phyloP scores from a whole-genome alignment of 1,284 basidiomycete genomes.

The Ceratobasidium theobromae region DNA sequence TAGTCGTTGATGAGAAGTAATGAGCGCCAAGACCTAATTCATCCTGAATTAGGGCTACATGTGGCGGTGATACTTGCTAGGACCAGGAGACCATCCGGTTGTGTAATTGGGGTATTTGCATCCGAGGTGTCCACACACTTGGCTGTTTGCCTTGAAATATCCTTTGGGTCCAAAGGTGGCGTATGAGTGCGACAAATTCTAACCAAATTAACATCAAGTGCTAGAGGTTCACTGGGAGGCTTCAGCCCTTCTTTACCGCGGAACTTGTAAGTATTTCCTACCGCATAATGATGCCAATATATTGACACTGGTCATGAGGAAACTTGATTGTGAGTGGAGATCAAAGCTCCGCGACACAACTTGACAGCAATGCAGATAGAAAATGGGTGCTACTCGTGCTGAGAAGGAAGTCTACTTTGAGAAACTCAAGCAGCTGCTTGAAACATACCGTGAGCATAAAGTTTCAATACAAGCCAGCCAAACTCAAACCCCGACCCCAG shows the following conservation, averaged over 20 bases:
- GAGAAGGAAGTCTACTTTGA: conserved; percentile 93
- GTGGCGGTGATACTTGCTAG: conserved; percentile 8
- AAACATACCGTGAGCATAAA: conserved; percentile 88
- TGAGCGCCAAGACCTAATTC: too few relatives aligned
- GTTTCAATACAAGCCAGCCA: conserved; percentile 37
- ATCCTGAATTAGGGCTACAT: too few relatives aligned
- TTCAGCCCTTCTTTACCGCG: conserved; percentile 26
- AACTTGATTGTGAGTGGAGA: background rate
- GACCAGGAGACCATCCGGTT: background rate
- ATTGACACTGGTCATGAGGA: background rate
- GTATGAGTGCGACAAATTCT: background rate
- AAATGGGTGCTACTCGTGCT: conserved; percentile 89
- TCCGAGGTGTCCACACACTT: background rate
- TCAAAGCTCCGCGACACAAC: background rate
- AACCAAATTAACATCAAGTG: background rate
- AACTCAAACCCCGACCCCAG: conserved; percentile 47
- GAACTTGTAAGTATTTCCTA: conserved; percentile 6
- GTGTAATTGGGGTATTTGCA: background rate
- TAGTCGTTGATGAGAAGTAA: too few relatives aligned
- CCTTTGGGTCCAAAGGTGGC: conserved; percentile 29
- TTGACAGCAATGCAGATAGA: conserved; percentile 42
- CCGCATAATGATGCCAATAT: background rate
- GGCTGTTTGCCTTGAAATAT: conserved; percentile 32
- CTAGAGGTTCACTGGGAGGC: conserved; percentile 31
- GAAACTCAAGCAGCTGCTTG: conserved; percentile 92